Evolutionary conservation across 768 basidiomycete species (phyloP), one percentile per base, ranked within the genome.

Genomic region (Russula emetica): DNA sequence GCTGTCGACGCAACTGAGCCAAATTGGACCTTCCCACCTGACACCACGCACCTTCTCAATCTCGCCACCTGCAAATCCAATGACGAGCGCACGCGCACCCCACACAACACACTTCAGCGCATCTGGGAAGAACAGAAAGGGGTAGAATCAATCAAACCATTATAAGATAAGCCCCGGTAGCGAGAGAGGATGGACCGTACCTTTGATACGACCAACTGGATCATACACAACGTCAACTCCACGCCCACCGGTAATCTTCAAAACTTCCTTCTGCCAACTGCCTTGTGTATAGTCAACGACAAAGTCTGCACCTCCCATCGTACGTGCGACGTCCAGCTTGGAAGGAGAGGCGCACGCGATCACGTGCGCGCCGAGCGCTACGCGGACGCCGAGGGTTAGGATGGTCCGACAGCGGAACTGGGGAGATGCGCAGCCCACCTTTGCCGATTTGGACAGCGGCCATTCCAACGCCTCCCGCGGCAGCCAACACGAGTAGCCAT

Each of bases 391-490:
- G 6, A 3, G 34, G 30, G 13, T 54, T 40, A 45, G 40, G 30
- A 60, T 18, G n/a, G 22, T n/a, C 20, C 40, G 13, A 24, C 24
- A 24, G 0, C 3, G 11, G 24, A 24, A 11, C 2, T 34, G 22
- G 13, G 51, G 24, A 66, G 59, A n/a, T 40, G 28, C 13, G 24
- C 54, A 24, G 66, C 72, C 42, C 38, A 91, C 92, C 86, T 82
- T 97, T 97, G 24, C 93, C 95, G 59, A 98, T 81, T 72, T 98
- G 96, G 20, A 94, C 85, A 8, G 96, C 95, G 7, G 87, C 86
- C 56, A 96, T 85, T 0, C 95, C 95, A 5, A 98, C 94, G 14
- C 94, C 96, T 3, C 96, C 96, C 1, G 95, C 96, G n/a, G 92
- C 91, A 8, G 94, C 96, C 55, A 93, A 92, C 5, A 98, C 87